Conservation (phyloP, 2,329 filamentous ascomycete genomes). For the Fusarium zealandicum region DNA sequence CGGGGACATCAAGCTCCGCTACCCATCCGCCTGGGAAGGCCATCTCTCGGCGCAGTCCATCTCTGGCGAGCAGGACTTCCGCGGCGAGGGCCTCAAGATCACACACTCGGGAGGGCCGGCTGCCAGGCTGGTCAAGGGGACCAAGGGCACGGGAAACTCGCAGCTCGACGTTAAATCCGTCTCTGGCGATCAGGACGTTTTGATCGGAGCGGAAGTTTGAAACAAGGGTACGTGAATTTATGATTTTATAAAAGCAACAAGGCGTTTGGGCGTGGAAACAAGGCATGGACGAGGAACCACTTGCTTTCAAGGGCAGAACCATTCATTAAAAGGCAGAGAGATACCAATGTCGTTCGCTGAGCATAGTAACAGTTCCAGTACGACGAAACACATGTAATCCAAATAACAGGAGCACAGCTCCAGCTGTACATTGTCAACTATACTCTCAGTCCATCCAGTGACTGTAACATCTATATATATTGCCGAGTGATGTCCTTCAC, state of each 20-base stretch:
- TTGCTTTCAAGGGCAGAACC: not conserved
- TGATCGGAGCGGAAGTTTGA: slow-evolving; percentile 35
- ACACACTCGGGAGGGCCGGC: slow-evolving; percentile 43
- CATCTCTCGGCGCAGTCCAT: slow-evolving; percentile 49
- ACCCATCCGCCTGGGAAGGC: slow-evolving; percentile 61
- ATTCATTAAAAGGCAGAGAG: slow-evolving; percentile 17
- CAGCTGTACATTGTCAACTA: slow-evolving; percentile 10
- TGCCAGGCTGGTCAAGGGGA: slow-evolving; percentile 45
- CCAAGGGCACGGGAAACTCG: slow-evolving; percentile 52
- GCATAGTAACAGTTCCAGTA: not conserved
- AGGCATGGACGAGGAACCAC: not conserved
- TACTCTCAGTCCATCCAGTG: slow-evolving; percentile 13
- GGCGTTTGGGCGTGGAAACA: slow-evolving; percentile 13
- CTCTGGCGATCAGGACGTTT: slow-evolving; percentile 41
- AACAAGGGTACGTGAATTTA: not conserved
- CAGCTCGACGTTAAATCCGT: slow-evolving; percentile 44
- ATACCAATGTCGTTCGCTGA: slow-evolving; percentile 25
- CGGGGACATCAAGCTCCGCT: slow-evolving; percentile 52
- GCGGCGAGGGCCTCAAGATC: slow-evolving; percentile 54
- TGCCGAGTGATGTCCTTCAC: not conserved
- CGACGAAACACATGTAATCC: slow-evolving; percentile 12
- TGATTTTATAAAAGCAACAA: not conserved
- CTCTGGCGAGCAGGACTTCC: slow-evolving; percentile 50
- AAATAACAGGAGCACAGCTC: slow-evolving; percentile 25
- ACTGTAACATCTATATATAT: slow-evolving; percentile 22